phyloP scores from a whole-genome alignment of 75 land plant species.

The Pinus taeda region DNA sequence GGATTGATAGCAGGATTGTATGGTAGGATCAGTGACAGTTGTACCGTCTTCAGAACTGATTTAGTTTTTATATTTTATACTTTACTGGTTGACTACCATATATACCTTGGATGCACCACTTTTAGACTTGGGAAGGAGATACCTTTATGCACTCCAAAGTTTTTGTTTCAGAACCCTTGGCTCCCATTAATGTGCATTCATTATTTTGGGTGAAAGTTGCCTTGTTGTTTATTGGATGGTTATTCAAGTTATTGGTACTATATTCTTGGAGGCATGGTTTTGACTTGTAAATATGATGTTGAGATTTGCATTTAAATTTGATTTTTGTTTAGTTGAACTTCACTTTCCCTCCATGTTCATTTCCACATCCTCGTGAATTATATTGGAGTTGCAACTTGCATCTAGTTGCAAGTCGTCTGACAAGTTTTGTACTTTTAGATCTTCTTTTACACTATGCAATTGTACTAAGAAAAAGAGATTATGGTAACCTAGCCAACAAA shows the following conservation, averaged over 20 bases:
- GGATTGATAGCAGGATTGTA: too few relatives aligned
- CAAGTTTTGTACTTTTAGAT: not conserved
- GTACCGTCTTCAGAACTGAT: too few relatives aligned
- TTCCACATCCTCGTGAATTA: too few relatives aligned
- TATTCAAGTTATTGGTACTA: not conserved
- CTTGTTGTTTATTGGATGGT: not conserved
- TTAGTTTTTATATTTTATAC: not conserved
- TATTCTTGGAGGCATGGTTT: conserved; percentile 4
- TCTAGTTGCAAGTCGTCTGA: not conserved
- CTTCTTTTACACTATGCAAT: not conserved
- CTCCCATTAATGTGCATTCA: not conserved
- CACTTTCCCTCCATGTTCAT: not conserved
- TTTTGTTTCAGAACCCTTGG: too few relatives aligned
- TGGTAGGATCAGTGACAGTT: too few relatives aligned
- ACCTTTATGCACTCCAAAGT: too few relatives aligned
- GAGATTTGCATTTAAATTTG: not conserved
- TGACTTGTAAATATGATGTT: not conserved
- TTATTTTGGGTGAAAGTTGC: not conserved
- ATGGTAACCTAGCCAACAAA: not conserved
- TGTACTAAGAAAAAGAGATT: not conserved
- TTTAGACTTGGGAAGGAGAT: too few relatives aligned
- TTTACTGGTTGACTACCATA: not conserved
- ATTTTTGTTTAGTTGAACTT: not conserved
- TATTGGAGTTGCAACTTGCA: too few relatives aligned
- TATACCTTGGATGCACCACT: not conserved